Base-by-base conservation (phyloP, 768 basidiomycete species). In the Tricholoma sp. region DNA sequence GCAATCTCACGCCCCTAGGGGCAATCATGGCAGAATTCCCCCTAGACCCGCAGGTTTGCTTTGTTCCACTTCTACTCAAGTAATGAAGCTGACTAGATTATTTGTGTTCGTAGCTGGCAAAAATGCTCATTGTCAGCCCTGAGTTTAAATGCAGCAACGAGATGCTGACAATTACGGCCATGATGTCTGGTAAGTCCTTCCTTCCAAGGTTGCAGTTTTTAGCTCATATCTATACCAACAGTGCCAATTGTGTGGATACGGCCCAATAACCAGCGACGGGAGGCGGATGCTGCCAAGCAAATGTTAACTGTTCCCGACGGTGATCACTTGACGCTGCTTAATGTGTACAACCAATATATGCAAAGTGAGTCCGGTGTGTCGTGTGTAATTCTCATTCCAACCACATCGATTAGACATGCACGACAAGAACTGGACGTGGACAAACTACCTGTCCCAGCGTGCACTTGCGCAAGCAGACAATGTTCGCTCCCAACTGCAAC, bases 101-200 rank as follows among this genome's bases (percentile, higher is more conserved):
- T 18, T 37, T 49, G 24, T 27, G 24, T 22, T 50, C 24, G 24
- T 56, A 92, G 86, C 79, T 98, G 64, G 85, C 97, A 22, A 97
- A 97, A 71, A 88, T 96, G 84, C 81, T 98, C 51, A 93, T 98
- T 59, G 82, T 86, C 62, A 95, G 92, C 69, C 91, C 96, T 2
- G 94, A 98, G 67, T 97, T 98, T 76, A 85, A 85, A 57, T 98
- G 96, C 74, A 94, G 91, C 59, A 94, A 97, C 64, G 97, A 98
- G 69, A 90, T 98, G 49, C 71, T 99, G 55, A 94, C 91, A 1
- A 91, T 99, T 58, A 93, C 92, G 4, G 90, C 97, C 0, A 98
- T 98, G 96, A 78, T 99, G 62, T 97, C 94, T 18, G 88, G 92
- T 91, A 62, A 9, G 81, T 70, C 4, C 31, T 37, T 24, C 0